A percentile compares a stretch with the other conserved stretches of the same genome.
Conservation (phyloP, 257 asterid genomes). For the Petunia axillaris region DNA sequence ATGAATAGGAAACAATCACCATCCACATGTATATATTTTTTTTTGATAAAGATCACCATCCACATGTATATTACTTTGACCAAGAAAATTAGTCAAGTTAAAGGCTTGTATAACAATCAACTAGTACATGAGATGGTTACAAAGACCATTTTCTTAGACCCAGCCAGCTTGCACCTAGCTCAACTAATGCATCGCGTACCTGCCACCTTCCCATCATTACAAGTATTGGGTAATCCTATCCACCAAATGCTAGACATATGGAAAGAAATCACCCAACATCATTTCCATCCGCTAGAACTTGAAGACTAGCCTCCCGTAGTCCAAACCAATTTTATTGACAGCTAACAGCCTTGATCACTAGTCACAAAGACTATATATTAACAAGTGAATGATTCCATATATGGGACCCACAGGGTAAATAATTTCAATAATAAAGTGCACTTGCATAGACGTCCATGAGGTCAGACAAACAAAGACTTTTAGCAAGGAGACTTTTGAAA, state of each 20-base stretch:
- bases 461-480: not conserved
- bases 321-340: not conserved
- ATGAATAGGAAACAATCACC: not conserved
- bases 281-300: not conserved
- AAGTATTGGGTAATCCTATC: not conserved
- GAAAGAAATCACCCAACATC: not conserved
- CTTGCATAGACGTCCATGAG: constrained; percentile 14
- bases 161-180: not conserved
- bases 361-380: not conserved
- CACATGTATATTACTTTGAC: not conserved
- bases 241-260: not conserved
- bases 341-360: not conserved
- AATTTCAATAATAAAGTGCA: not conserved
- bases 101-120: not conserved
- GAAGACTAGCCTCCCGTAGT: not conserved
- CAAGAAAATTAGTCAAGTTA: not conserved
- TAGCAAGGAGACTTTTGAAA: constrained; percentile 2
- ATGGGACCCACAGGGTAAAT: not conserved
- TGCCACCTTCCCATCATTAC: not conserved
- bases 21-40: not conserved
- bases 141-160: not conserved
- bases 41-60: not conserved
- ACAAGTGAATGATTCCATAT: not conserved
- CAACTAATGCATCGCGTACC: not conserved
- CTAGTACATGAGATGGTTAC: not conserved